Conservation (phyloP, 2,329 filamentous ascomycete genomes). For the Xylaria sp. region DNA sequence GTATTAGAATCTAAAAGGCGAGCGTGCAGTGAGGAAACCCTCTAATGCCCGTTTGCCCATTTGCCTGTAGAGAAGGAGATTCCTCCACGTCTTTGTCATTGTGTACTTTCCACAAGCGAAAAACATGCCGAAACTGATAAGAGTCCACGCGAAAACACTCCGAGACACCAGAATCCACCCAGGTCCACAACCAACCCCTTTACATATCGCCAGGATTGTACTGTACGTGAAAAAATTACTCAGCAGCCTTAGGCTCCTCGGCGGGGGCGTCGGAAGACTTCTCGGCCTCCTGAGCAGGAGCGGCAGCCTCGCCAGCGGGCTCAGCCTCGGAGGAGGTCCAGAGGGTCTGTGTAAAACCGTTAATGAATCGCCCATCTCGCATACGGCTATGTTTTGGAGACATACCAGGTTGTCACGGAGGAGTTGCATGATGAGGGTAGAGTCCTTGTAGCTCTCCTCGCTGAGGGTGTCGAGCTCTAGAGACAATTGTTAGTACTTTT, state of each 20-base stretch:
- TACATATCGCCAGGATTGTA: slow-evolving; percentile 38
- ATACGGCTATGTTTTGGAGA: slow-evolving; percentile 11
- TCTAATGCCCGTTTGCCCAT: slow-evolving; percentile 41
- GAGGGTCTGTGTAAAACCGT: slow-evolving; percentile 62
- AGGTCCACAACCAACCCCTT: slow-evolving; percentile 41
- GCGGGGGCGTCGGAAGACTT: slow-evolving; percentile 50
- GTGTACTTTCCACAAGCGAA: slow-evolving; percentile 45
- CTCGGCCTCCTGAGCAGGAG: slow-evolving; percentile 51
- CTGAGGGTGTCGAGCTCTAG: slow-evolving; percentile 90
- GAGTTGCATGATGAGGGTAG: slow-evolving; percentile 97
- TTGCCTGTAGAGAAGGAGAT: slow-evolving; percentile 32
- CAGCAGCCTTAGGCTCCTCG: slow-evolving; percentile 65
- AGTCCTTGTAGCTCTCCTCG: slow-evolving; percentile 99
- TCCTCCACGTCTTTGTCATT: slow-evolving; percentile 35
- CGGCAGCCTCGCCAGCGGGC: slow-evolving; percentile 51
- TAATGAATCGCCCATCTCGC: not conserved
- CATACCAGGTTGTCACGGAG: slow-evolving; percentile 91
- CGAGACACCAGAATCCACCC: slow-evolving; percentile 56
- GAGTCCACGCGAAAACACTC: slow-evolving; percentile 55
- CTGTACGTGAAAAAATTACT: slow-evolving; percentile 42
- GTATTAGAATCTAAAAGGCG: slow-evolving; percentile 53
- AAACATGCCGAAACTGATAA: slow-evolving; percentile 43
- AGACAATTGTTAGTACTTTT: slow-evolving; percentile 23
- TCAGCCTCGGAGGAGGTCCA: slow-evolving; percentile 99
- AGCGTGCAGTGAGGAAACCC: slow-evolving; percentile 41